phyloP scores from a whole-genome alignment of 2,329 filamentous ascomycete species.

The Purpureocillium lavendulum region DNA sequence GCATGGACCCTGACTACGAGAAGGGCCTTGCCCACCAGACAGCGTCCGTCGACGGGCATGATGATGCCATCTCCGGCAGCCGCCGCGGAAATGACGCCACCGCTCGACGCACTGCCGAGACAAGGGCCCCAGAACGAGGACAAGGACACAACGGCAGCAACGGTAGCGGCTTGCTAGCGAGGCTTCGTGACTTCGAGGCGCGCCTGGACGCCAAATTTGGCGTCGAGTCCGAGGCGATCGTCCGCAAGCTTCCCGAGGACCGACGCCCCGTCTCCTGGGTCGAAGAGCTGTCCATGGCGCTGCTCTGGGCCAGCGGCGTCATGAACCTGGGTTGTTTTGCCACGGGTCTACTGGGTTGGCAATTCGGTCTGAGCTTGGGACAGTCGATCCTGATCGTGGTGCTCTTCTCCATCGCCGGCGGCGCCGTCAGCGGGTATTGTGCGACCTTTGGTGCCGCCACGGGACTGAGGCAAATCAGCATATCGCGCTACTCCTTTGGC shows the following conservation, averaged over 20 bases:
- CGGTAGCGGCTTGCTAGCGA: constrained; percentile 20
- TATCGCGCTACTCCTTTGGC: constrained; percentile 39
- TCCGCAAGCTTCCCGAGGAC: constrained; percentile 35
- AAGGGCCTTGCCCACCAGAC: too few species aligned
- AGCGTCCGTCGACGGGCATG: too few species aligned
- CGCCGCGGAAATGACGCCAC: neutral
- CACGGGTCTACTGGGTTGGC: constrained; percentile 41
- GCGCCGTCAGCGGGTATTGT: constrained; percentile 29
- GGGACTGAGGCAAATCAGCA: constrained; percentile 41
- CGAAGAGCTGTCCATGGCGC: constrained; percentile 38
- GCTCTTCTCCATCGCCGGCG: constrained; percentile 32
- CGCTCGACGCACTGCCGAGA: too few species aligned
- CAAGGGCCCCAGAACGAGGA: neutral
- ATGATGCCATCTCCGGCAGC: too few species aligned
- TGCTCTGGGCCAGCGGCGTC: constrained; percentile 42
- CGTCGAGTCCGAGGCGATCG: constrained; percentile 37
- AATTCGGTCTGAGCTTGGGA: constrained; percentile 35
- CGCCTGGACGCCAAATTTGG: constrained; percentile 37
- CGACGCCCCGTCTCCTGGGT: constrained; percentile 20
- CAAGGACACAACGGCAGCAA: too few species aligned
- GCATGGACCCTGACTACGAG: too few species aligned
- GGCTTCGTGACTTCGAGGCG: constrained; percentile 31
- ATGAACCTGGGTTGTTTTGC: constrained; percentile 44
- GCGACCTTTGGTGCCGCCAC: constrained; percentile 41
- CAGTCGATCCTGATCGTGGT: constrained; percentile 36